Conservation (phyloP, 192 early-diverging fungal species). For the Coemansia sp. region DNA sequence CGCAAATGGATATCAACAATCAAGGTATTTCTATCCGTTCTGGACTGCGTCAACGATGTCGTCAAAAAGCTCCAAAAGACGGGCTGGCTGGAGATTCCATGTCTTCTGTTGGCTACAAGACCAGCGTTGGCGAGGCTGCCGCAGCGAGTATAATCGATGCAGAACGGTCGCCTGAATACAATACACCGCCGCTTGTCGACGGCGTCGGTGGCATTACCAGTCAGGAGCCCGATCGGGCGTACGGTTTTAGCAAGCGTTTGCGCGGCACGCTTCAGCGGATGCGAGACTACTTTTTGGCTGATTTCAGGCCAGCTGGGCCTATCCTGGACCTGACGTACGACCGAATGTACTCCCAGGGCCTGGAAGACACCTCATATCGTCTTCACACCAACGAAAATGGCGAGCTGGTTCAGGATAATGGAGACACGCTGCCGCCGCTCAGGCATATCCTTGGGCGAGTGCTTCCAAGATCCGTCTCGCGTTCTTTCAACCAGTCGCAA, state of each 20-base stretch:
- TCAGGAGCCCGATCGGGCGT: neutral
- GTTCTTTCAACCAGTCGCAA: conserved; percentile 16
- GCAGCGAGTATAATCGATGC: conserved; percentile 27
- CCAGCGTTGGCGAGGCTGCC: conserved; percentile 10
- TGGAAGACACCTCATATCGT: neutral
- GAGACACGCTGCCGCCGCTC: conserved; percentile 32
- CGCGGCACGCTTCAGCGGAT: conserved; percentile 21
- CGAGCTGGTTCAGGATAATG: conserved; percentile 20
- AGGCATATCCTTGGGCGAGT: conserved; percentile 35
- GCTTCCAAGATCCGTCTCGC: conserved; percentile 31
- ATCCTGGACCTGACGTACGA: conserved; percentile 54
- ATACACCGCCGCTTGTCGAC: neutral
- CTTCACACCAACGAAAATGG: conserved; percentile 6
- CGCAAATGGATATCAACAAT: neutral
- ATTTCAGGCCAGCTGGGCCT: conserved; percentile 40
- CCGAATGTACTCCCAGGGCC: conserved; percentile 40
- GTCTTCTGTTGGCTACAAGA: conserved; percentile 2
- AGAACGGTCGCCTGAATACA: conserved; percentile 13
- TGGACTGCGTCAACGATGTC: neutral
- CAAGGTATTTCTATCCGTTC: neutral
- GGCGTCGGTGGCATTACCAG: neutral
- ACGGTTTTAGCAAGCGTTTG: conserved; percentile 5
- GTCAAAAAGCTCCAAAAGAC: neutral
- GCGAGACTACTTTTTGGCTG: conserved; percentile 50
- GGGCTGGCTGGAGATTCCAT: neutral